Evolutionary conservation across 2,329 filamentous ascomycete species (phyloP), one percentile per base, ranked within the genome.

Genomic region (Camillea tinctor): DNA sequence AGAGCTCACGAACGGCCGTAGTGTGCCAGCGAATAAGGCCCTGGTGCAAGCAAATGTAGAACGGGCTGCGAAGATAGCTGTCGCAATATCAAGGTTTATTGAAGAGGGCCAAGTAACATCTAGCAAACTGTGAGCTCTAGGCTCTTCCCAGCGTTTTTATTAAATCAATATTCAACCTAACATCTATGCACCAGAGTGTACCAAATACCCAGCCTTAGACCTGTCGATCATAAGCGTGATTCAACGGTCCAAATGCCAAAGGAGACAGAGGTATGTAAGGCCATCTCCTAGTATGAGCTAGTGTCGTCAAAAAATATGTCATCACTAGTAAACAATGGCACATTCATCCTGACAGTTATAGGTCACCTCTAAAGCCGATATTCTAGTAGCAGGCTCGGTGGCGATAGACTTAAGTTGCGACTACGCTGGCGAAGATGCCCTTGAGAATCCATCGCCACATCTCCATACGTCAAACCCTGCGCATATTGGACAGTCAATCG

Each of bases 351-450:
- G 44, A 69, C 62, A 30, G 58, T 58, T 3, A 55, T 62, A 72
- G 70, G 59, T 51, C 7, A 59, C 60, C 19, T 62, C 68, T 30
- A 54, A 72, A 63, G 79, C 82, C 55, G 88, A 93, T 65, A 83
- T 97, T n/a, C 78, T 97, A 24, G 92, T 97, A 50, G 91, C 93
- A 55, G 94, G 93, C n/a, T 92, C 92, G 13, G 84, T 98, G 26
- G 94, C 94, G 17, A 82, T 97, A 63, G 94, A 98, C 74, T 80
- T 95, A 40, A 90, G 88, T 65, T 97, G 94, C 79, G 90, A 97
- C 73, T 95, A 89, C 65, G 66, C 67, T 20, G 73, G 71, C 26
- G 66, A 70, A 53, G 67, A 69, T 50, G 57, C 69, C 2, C 56
- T 65, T 36, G 68, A 63, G 60, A 63, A 72, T 50, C 65, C 69